Percentiles rank a stretch among this genome's conserved stretches.
These are phyloP conservation scores for Polyporus tsugae DNA, from an alignment of 1,284 basidiomycete genomes.

Conservation along the genomic window DNA sequence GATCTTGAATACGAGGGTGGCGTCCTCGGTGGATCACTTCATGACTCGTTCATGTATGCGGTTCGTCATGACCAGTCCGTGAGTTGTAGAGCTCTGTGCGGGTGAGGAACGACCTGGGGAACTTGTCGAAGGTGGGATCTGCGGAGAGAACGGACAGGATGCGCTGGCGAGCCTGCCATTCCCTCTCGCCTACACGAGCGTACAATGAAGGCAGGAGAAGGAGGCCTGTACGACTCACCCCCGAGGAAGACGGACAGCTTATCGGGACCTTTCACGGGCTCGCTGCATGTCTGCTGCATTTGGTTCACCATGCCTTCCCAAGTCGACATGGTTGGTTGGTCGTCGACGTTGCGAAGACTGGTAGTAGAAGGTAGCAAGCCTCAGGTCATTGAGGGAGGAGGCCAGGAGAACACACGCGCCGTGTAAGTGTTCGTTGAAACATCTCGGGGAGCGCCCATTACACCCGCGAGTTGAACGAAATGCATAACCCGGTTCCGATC, in stretches of 20 bases:
- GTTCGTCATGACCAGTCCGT: conserved; percentile 59
- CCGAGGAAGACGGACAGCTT: conserved; percentile 21
- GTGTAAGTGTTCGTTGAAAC: not conserved
- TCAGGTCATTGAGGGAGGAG: not conserved
- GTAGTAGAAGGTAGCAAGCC: no score
- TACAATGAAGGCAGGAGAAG: not conserved
- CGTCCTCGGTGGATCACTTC: conserved; percentile 63
- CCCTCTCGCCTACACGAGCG: conserved; percentile 49
- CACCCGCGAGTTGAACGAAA: conserved; percentile 15
- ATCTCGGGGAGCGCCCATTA: not conserved
- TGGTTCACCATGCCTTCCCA: conserved; percentile 4
- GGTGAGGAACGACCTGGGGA: conserved; percentile 58
- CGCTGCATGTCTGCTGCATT: conserved; percentile 27
- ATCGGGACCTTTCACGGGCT: conserved; percentile 8
- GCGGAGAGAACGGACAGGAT: conserved; percentile 59
- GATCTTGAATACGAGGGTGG: conserved; percentile 50
- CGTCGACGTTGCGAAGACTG: no score
- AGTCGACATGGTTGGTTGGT: no score
- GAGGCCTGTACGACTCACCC: conserved; percentile 12
- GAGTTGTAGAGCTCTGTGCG: conserved; percentile 60
- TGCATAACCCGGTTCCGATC: not conserved
- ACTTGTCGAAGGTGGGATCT: conserved; percentile 74
- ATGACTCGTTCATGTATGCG: conserved; percentile 66
- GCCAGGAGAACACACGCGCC: no score
- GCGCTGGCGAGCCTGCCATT: conserved; percentile 57